A percentile compares a stretch with the other conserved stretches of the same genome.
Evolutionary conservation across 257 asterid genomes (phyloP).

Genomic region (Solanum ossicruentum): DNA sequence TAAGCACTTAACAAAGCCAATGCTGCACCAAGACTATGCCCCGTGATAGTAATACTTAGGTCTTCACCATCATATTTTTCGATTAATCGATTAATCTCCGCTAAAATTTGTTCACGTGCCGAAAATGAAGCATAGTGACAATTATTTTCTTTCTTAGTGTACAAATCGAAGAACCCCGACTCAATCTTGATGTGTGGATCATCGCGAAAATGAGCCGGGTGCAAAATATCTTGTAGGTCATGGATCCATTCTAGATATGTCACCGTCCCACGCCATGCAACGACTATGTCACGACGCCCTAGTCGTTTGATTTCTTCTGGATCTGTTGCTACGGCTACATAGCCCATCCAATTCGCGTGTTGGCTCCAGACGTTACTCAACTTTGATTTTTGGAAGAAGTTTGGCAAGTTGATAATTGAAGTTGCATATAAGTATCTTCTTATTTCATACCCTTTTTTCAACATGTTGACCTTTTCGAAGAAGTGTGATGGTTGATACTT

Average conservation of each 20-base stretch:
- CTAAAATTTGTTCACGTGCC: conserved; percentile 59
- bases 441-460: conserved; percentile 40
- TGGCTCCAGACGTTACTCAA: conserved; percentile 52
- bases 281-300: conserved; percentile 58
- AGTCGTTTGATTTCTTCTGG: conserved; percentile 40
- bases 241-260: conserved; percentile 83
- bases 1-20: conserved; percentile 59
- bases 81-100: conserved; percentile 47
- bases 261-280: conserved; percentile 82
- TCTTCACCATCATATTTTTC: conserved; percentile 50
- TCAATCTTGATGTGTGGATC: conserved; percentile 60
- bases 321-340: conserved; percentile 55
- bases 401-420: conserved; percentile 62
- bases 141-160: conserved; percentile 39
- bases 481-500: conserved; percentile 37
- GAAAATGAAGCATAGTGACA: conserved; percentile 47
- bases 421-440: conserved; percentile 55
- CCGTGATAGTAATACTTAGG: conserved; percentile 60
- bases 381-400: conserved; percentile 48
- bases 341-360: conserved; percentile 84
- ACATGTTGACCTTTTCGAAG: conserved; percentile 46
- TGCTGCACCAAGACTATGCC: conserved; percentile 81
- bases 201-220: conserved; percentile 59
- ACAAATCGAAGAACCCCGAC: conserved; percentile 63
- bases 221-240: conserved; percentile 57